phyloP scores from a whole-genome alignment of 2,329 filamentous ascomycete genomes.

The Coniochaeta sp. region DNA sequence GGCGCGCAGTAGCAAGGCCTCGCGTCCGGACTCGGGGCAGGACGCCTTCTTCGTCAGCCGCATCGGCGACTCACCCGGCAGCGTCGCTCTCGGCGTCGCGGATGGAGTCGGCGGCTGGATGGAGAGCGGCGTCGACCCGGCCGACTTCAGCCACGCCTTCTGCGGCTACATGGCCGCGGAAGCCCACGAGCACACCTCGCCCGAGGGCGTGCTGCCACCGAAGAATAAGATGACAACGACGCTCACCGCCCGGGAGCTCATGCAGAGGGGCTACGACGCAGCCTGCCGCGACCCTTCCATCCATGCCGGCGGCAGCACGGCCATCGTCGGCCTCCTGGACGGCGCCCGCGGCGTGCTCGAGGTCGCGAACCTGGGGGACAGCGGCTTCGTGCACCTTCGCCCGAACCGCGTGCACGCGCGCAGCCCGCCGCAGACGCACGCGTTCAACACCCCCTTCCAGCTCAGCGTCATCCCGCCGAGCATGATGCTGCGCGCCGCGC shows the following conservation, averaged over 20 bases:
- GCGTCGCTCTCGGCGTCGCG: constrained; percentile 79
- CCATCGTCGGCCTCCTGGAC: constrained; percentile 70
- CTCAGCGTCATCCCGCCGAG: constrained; percentile 78
- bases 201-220: constrained; percentile 12
- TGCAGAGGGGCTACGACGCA: constrained; percentile 78
- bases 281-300: constrained; percentile 69
- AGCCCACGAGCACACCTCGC: constrained; percentile 49
- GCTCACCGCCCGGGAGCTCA: constrained; percentile 59
- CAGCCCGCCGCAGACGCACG: constrained; percentile 85
- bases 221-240: constrained; percentile 22
- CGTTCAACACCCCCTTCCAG: constrained; percentile 96
- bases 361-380: constrained; percentile 92
- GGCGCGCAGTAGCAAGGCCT: constrained; percentile 47
- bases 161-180: constrained; percentile 87
- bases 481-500: constrained; percentile 69
- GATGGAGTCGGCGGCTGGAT: constrained; percentile 96
- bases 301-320: constrained; percentile 81
- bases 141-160: constrained; percentile 88
- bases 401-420: constrained; percentile 78
- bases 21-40: constrained; percentile 74
- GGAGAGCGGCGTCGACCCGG: constrained; percentile 86
- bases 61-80: constrained; percentile 57
- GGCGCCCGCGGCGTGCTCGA: constrained; percentile 68
- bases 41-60: constrained; percentile 92
- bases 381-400: constrained; percentile 81